Evolutionary conservation across 805 yeast genomes (phyloP).

Genomic region (Kluyveromyces nonfermentans): DNA sequence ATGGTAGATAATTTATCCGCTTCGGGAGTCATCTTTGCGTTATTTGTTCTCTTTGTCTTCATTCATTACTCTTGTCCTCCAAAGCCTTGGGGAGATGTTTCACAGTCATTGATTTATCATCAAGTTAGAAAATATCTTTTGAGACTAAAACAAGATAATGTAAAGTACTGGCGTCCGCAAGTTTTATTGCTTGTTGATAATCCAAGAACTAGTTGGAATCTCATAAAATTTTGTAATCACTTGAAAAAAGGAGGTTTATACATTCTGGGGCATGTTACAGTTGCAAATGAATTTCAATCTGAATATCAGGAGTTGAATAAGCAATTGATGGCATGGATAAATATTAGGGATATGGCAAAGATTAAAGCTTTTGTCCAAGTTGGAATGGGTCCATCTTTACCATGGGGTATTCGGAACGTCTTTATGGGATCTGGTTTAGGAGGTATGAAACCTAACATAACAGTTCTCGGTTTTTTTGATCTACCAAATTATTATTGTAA

Average conservation of each 20-base stretch:
- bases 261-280: slow-evolving; percentile 81
- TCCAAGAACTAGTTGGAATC: slow-evolving; percentile 86
- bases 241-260: slow-evolving; percentile 93
- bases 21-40: slow-evolving; percentile 55
- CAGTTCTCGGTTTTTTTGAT: slow-evolving; percentile 85
- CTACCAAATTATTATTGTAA: slow-evolving; percentile 28
- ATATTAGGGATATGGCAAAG: slow-evolving; percentile 64
- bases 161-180: slow-evolving; percentile 98
- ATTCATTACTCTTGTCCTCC: slow-evolving; percentile 93
- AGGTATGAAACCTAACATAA: slow-evolving; percentile 94
- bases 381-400: slow-evolving; percentile 74
- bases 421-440: slow-evolving; percentile 94
- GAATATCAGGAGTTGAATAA: slow-evolving; percentile 59
- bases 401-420: slow-evolving; percentile 94
- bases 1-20: slow-evolving; percentile 92
- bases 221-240: slow-evolving; percentile 88
- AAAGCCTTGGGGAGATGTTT: slow-evolving; percentile 96
- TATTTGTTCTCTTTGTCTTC: slow-evolving; percentile 56
- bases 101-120: slow-evolving; percentile 89
- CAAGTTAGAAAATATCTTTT: slow-evolving; percentile 85
- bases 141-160: slow-evolving; percentile 80
- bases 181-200: slow-evolving; percentile 79
- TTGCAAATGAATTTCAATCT: slow-evolving; percentile 46
- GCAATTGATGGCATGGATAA: slow-evolving; percentile 76
- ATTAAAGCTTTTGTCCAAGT: slow-evolving; percentile 93